A percentile compares a stretch with the other conserved stretches of the same genome.
Evolutionary conservation across 352 stramenopile species (phyloP).

Genomic region (Globisporangium solare): DNA sequence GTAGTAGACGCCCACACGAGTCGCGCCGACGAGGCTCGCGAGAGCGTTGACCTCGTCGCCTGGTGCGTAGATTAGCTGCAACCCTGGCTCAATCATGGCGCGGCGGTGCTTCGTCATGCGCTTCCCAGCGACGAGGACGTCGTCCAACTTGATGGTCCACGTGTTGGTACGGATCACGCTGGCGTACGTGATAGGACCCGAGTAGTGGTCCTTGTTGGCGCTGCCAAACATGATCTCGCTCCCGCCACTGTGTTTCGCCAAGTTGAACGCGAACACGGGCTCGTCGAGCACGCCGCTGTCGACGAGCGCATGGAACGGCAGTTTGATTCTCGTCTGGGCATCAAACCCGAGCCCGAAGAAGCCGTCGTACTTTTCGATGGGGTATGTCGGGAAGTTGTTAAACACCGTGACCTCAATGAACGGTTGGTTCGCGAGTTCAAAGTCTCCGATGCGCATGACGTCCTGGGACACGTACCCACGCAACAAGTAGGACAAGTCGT

Average conservation of each 20-base stretch:
- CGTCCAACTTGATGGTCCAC: conserved; percentile 10
- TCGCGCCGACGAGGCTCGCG: conserved; percentile 5
- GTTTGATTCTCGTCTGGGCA: background rate
- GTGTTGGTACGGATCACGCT: background rate
- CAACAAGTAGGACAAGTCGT: background rate
- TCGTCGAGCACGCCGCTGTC: conserved; percentile 6
- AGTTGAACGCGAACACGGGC: conserved; percentile 13
- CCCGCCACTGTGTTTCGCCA: background rate
- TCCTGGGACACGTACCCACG: conserved; percentile 11
- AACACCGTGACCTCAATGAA: conserved; percentile 6
- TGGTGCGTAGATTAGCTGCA: background rate
- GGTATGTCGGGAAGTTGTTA: background rate
- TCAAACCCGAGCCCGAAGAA: conserved; percentile 5
- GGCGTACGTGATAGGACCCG: conserved; percentile 6
- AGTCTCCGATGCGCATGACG: background rate
- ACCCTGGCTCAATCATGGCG: background rate
- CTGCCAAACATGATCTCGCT: conserved; percentile 11
- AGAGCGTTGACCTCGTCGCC: background rate
- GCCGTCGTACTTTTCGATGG: background rate
- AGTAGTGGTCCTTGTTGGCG: conserved; percentile 5
- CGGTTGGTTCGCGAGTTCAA: background rate
- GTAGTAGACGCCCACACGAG: background rate
- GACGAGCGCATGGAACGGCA: conserved; percentile 10
- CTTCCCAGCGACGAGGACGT: background rate
- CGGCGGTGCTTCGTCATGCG: background rate